Base-by-base conservation (phyloP, 352 stramenopile genomes). In the Pelagophyceae sp. region DNA sequence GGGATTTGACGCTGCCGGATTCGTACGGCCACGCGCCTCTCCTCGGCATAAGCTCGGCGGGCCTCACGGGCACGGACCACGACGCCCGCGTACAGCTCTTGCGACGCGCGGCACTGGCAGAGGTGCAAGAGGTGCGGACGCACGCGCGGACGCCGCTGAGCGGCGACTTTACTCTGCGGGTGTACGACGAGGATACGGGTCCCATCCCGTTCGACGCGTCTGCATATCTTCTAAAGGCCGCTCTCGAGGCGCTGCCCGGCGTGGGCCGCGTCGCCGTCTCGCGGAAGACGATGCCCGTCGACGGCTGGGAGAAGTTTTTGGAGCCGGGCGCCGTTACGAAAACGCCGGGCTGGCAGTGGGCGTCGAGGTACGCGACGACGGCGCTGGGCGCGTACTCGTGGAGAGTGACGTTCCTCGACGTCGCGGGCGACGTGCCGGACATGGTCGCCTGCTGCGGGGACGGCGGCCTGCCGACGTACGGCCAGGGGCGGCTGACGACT, bases 321-420 rank as follows among this genome's bases (percentile, higher is more conserved):
- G 23, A 11, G 45, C 45, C 45, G 11, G 61, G 61, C 31, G 61
- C 29, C 5, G 1, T 71, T 27, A 27, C 61, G 11, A 1, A 6
- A 25, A 40, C 67, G 84, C 83, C 0, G 45, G 29, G 20, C 84
- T 90, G 0, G 72, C 38, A 2, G 82, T 90, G 0, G 85, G 84
- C 67, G 67, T n/a, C 2, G 25, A 23, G 38, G 2, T 78, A 77
- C 67, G 65, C 77, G 0, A 80, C 77, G 1, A 80, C 27, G 82
- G 86, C 32, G 67, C 63, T 63, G 17, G 85, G 86, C 0, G 85
- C 85, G 2, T 90, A 82, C 67, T 84, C 81, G 11, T 93, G 87
- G 87, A 75, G 82, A 19, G 80, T 93, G 45, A 83, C 84, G 6
- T 93, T 93, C 40, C 75, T 84, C 0, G 80, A 88, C 0, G 80